Conservation (phyloP, 139 green algal genomes). For the Deuterostichococcus epilithicus region DNA sequence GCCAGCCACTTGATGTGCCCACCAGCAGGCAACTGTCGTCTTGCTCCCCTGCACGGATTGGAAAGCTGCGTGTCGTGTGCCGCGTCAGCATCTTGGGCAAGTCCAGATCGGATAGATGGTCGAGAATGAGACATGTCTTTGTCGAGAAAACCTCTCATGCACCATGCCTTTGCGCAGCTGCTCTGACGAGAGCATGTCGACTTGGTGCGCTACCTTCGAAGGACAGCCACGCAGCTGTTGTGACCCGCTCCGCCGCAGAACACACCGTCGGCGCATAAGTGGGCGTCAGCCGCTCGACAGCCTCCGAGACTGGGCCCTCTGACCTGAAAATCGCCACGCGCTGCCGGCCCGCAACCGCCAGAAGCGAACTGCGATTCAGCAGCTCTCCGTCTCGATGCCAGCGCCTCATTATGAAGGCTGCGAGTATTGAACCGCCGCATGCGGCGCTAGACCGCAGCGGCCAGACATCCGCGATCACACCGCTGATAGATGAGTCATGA, state of each 20-base stretch:
- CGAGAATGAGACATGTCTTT: neutral
- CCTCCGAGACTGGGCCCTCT: too few relatives aligned
- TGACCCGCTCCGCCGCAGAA: constrained; percentile 12
- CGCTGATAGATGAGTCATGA: neutral
- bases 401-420: too few relatives aligned
- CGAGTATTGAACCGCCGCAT: too few relatives aligned
- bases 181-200: too few relatives aligned
- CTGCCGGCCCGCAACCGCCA: neutral
- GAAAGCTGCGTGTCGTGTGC: too few relatives aligned
- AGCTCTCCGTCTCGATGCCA: too few relatives aligned
- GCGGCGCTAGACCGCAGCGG: too few relatives aligned
- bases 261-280: neutral
- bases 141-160: too few relatives aligned
- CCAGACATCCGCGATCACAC: too few relatives aligned
- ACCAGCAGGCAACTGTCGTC: constrained; percentile 40
- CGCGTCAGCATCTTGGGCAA: too few relatives aligned
- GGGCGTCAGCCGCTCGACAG: neutral
- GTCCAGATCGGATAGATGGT: neutral
- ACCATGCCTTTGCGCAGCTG: too few relatives aligned
- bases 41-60: neutral
- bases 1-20: constrained; percentile 46
- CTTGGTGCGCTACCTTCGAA: too few relatives aligned
- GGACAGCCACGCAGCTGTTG: constrained; percentile 11
- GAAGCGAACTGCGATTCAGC: neutral
- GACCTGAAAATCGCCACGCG: neutral